These are phyloP conservation scores for Gomphus bonarii DNA, from an alignment of 1,284 basidiomycete genomes.

Conservation along the genomic window DNA sequence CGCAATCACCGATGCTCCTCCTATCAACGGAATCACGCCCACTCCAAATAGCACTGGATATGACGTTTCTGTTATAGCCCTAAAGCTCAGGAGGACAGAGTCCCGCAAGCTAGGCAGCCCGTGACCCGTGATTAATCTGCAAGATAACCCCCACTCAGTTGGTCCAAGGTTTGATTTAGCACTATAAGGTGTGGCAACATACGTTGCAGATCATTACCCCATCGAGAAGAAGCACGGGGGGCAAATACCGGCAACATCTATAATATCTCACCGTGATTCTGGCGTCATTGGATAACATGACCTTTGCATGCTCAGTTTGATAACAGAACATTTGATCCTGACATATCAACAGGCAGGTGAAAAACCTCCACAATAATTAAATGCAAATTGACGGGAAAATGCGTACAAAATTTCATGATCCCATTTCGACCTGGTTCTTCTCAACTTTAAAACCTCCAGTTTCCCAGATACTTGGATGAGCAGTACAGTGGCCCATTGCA, in stretches of 20 bases:
- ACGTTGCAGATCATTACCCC: neutral
- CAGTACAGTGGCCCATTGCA: neutral
- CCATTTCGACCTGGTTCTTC: neutral
- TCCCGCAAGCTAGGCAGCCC: neutral
- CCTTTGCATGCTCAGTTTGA: neutral
- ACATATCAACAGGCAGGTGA: neutral
- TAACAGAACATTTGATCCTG: neutral
- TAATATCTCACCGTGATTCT: neutral
- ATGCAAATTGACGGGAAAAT: neutral
- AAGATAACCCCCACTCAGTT: neutral
- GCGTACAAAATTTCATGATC: neutral
- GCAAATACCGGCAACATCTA: neutral
- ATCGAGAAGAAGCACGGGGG: neutral
- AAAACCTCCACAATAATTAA: neutral
- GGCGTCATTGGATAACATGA: neutral
- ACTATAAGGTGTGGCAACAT: neutral
- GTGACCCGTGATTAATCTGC: neutral
- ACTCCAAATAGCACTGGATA: neutral
- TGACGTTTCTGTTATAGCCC: neutral
- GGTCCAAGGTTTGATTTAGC: neutral
- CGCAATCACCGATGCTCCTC: neutral
- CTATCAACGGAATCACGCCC: neutral
- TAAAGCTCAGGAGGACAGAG: neutral
- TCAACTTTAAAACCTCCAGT: neutral
- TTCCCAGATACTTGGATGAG: neutral